Conservation (phyloP, 164 flowering plant genomes). For the Paratinospora sagittata region DNA sequence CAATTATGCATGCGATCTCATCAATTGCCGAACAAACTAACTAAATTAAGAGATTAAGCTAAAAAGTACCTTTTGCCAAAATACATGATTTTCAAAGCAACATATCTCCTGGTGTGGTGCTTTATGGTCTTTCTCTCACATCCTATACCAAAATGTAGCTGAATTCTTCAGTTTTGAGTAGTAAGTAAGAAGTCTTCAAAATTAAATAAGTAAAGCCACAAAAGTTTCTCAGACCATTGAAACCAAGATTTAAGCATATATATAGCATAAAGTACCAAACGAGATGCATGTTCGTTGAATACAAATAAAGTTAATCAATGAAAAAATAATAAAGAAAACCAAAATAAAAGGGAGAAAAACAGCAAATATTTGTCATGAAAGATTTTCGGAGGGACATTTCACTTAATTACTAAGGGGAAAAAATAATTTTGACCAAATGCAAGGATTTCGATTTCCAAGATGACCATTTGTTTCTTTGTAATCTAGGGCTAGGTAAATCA, state of each 20-base stretch:
- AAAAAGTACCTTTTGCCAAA: conserved; percentile 74
- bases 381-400: too few species aligned
- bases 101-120: conserved; percentile 46
- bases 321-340: too few species aligned
- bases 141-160: not conserved
- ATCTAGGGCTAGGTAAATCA: too few species aligned
- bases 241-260: not conserved
- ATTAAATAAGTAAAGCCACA: not conserved
- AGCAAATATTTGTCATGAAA: too few species aligned
- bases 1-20: not conserved
- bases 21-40: not conserved
- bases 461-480: too few species aligned
- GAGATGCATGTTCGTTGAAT: not conserved
- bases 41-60: not conserved
- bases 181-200: not conserved
- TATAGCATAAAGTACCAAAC: not conserved
- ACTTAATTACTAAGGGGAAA: too few species aligned
- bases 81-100: conserved; percentile 84
- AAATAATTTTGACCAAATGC: too few species aligned
- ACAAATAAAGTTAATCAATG: too few species aligned
- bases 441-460: too few species aligned
- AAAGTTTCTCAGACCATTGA: too few species aligned
- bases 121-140: conserved; percentile 13
- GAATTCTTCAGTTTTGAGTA: conserved; percentile 23
- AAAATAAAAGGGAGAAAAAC: too few species aligned